Percentiles rank a stretch among this genome's conserved stretches.
Evolutionary conservation across 768 basidiomycete species (phyloP).

Genomic region (Saitozyma podzolica): DNA sequence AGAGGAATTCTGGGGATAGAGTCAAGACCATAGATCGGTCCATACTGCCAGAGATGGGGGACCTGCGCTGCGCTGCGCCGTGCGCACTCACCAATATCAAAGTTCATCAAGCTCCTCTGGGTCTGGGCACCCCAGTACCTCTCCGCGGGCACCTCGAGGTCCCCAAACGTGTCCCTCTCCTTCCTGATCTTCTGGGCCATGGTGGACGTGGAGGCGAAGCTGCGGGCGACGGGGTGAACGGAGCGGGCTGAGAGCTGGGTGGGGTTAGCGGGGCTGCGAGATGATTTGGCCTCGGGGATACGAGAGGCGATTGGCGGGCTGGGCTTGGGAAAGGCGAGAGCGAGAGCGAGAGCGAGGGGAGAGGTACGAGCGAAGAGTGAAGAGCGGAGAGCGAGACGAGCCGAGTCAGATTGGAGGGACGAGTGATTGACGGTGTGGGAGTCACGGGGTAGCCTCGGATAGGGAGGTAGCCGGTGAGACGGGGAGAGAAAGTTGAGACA

Average conservation of each 20-base stretch:
- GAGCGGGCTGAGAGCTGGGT: not conserved
- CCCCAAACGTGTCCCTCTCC: slow-evolving; percentile 94
- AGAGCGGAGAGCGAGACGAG: not conserved
- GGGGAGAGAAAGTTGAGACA: not conserved
- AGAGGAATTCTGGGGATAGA: not conserved
- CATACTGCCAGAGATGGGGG: not conserved
- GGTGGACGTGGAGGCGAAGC: slow-evolving; percentile 23
- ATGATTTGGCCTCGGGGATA: not conserved
- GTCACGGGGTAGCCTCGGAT: not conserved
- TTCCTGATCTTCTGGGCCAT: slow-evolving; percentile 58
- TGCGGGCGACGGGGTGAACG: slow-evolving; percentile 9
- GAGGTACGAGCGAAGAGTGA: not conserved
- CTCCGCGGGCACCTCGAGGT: slow-evolving; percentile 80
- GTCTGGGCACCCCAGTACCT: slow-evolving; percentile 99
- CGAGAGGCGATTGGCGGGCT: slow-evolving; percentile 12
- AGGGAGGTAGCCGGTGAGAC: not conserved
- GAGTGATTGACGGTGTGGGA: not conserved
- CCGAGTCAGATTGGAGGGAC: not conserved
- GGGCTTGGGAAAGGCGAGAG: not conserved
- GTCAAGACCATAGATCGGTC: not conserved
- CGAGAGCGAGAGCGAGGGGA: slow-evolving; percentile 5
- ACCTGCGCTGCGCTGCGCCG: not conserved
- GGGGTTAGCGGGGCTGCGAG: not conserved
- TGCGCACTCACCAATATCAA: slow-evolving; percentile 74
- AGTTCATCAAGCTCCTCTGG: slow-evolving; percentile 94